Conservation (phyloP, 495 filamentous ascomycete genomes). For the Niebla homalea region DNA sequence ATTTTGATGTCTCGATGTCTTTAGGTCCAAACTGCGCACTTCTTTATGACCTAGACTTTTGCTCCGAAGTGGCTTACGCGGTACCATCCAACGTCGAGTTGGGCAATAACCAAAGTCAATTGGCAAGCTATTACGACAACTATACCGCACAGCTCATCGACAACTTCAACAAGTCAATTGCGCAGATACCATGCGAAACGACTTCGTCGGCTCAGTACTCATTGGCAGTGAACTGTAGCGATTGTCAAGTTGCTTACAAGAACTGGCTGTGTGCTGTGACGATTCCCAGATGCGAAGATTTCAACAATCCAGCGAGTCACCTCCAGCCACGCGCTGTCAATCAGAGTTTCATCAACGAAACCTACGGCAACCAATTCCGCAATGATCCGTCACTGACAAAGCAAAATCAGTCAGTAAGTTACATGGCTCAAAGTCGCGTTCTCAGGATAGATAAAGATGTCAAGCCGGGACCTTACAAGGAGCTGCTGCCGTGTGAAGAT, state of each 20-base stretch:
- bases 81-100: slow-evolving; percentile 66
- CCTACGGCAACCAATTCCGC: slow-evolving; percentile 14
- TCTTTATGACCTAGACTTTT: slow-evolving; percentile 72
- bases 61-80: slow-evolving; percentile 74
- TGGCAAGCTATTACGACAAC: slow-evolving; percentile 58
- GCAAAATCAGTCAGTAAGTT: slow-evolving; percentile 8
- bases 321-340: slow-evolving; percentile 57
- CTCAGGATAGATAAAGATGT: slow-evolving; percentile 55
- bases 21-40: slow-evolving; percentile 65
- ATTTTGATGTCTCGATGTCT: slow-evolving; percentile 14
- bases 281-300: slow-evolving; percentile 85
- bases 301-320: slow-evolving; percentile 38
- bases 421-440: slow-evolving; percentile 42
- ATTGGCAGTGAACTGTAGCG: slow-evolving; percentile 55
- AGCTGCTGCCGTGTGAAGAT: slow-evolving; percentile 73
- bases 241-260: slow-evolving; percentile 75
- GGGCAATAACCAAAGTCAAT: slow-evolving; percentile 25
- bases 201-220: slow-evolving; percentile 60
- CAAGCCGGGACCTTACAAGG: slow-evolving; percentile 81
- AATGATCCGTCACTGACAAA: slow-evolving; percentile 9
- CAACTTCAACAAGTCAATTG: slow-evolving; percentile 68
- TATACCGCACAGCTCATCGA: slow-evolving; percentile 45
- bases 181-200: slow-evolving; percentile 76
- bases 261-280: slow-evolving; percentile 87
- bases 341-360: slow-evolving; percentile 56